Evolutionary conservation across 2,329 filamentous ascomycete genomes (phyloP), one percentile per base, ranked within the genome.

Genomic region (Graphilbum ipis-grandicollis): DNA sequence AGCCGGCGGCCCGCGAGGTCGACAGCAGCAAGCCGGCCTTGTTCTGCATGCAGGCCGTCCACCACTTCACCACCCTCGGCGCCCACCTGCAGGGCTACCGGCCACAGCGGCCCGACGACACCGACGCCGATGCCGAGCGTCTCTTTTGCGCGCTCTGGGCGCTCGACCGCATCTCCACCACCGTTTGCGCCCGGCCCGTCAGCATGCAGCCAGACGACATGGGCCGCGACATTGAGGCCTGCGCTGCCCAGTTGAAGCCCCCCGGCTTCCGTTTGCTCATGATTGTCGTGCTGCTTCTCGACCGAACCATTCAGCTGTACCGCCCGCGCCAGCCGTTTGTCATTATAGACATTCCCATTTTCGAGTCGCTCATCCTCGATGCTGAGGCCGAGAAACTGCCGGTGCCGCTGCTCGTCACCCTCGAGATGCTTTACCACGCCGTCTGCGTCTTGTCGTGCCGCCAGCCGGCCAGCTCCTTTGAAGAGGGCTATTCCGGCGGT

Each of bases 381-480:
- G 62, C 66, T 0, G 63, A 62, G 13, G 68, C 68, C 0, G 55
- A 65, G 21, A 60, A 60, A 34, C 57, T 67, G 5, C 54, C 66
- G 1, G 61, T 62, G 1, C 57, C 55, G 18, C 53, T 68, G 9
- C 58, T 73, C 9, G 65, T 63, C 8, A 75, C 72, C 0, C 60
- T 77, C 7, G 72, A 77, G 44, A 63, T 68, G 1, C 64, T 78
- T 14, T 78, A 78, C 45, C 71, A 77, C 45, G 69, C 71, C 3
- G 66, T 78, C 7, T 66, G 70, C 26, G 74, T 77, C 9, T 54
- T 77, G 2, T 75, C 71, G 0, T 75, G 68, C 35, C 62, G 72
- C n/a, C 59, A 66, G 5, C 57, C 64, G 1, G 41, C 45, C 2
- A 46, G 49, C 22, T 45, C 46, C 14, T 53, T 54, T 33, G 50